A percentile compares a stretch with the other conserved stretches of the same genome.
These are phyloP conservation scores for Carex sylvatica DNA, from an alignment of 202 grass and related monocot species.

Conservation along the genomic window DNA sequence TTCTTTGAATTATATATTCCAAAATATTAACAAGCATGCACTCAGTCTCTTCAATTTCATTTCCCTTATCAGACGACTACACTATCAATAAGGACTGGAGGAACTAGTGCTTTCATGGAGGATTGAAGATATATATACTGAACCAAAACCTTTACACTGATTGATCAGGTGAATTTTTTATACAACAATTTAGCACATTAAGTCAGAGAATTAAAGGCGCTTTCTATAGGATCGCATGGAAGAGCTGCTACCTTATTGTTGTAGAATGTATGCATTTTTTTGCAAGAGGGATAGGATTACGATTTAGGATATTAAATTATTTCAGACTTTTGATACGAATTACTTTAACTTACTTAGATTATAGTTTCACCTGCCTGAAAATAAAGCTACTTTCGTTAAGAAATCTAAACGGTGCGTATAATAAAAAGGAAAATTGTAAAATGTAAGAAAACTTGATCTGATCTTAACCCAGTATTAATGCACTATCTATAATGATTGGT, in stretches of 20 bases:
- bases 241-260: too few species aligned
- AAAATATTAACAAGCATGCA: too few species aligned
- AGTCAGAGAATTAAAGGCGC: neutral
- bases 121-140: constrained; percentile 37
- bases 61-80: too few species aligned
- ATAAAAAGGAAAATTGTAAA: neutral
- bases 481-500: too few species aligned
- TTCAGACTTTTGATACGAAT: too few species aligned
- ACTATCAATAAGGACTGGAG: constrained; percentile 27
- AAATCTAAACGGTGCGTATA: neutral
- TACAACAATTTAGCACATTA: neutral
- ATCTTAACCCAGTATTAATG: too few species aligned
- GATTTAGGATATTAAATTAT: neutral
- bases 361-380: too few species aligned
- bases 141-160: constrained; percentile 33
- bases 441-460: too few species aligned
- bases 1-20: too few species aligned
- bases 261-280: too few species aligned
- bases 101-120: constrained; percentile 72
- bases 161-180: constrained; percentile 39
- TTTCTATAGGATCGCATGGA: neutral
- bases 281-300: neutral
- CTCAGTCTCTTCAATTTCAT: too few species aligned
- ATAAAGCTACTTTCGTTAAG: neutral
- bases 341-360: too few species aligned